A percentile compares a stretch with the other conserved stretches of the same genome.
These are phyloP conservation scores for Paralagenidium karlingii DNA, from an alignment of 352 stramenopile genomes.

Conservation along the genomic window DNA sequence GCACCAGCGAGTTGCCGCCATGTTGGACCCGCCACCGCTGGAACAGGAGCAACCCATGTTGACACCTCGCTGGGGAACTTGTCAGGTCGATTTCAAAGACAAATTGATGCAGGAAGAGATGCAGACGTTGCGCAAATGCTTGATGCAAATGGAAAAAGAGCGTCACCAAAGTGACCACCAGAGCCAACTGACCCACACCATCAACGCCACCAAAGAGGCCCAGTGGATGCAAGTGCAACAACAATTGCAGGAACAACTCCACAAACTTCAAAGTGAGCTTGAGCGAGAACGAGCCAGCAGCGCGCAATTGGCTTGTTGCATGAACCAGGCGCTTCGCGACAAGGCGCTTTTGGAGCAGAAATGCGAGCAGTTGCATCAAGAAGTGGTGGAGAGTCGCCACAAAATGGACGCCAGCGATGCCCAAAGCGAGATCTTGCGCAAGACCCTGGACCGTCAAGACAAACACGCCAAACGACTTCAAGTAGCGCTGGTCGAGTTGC, in stretches of 20 bases:
- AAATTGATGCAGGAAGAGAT: constrained; percentile 39
- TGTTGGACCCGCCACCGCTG: too few relatives aligned
- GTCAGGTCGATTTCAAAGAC: too few relatives aligned
- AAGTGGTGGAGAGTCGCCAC: not conserved
- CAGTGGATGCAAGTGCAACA: too few relatives aligned
- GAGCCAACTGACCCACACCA: too few relatives aligned
- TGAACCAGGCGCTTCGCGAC: too few relatives aligned
- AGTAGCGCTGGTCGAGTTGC: constrained; percentile 12
- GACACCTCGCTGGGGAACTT: too few relatives aligned
- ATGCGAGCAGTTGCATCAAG: not conserved
- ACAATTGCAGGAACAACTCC: constrained; percentile 3
- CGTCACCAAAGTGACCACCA: constrained; percentile 17
- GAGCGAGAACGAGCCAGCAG: too few relatives aligned
- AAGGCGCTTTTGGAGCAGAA: too few relatives aligned
- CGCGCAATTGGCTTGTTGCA: too few relatives aligned
- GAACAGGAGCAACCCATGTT: too few relatives aligned
- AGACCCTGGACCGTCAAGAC: constrained; percentile 14
- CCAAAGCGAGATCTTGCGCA: constrained; percentile 42
- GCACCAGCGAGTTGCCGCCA: too few relatives aligned
- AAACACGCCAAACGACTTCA: constrained; percentile 13
- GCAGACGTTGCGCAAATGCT: constrained; percentile 17
- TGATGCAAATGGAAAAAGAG: constrained; percentile 24
- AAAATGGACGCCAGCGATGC: constrained; percentile 8
- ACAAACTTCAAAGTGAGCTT: too few relatives aligned
- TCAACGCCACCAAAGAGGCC: constrained; percentile 17